Evolutionary conservation across 345 rosid genomes (phyloP).

Genomic region (Viola odorata): DNA sequence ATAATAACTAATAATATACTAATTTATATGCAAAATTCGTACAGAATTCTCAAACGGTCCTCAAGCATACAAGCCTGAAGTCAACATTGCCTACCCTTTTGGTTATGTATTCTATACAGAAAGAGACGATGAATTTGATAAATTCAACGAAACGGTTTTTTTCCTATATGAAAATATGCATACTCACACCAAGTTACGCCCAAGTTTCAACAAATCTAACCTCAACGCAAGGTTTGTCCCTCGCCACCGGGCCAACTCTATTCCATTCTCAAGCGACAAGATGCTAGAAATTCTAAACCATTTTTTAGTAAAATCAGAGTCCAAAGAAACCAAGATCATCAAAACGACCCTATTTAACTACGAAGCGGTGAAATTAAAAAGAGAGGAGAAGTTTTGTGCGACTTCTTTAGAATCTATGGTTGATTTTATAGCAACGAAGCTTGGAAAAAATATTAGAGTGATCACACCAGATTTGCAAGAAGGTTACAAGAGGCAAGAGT

Average conservation of each 20-base stretch:
- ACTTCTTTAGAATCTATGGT: constrained; percentile 17
- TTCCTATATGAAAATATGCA: too few relatives aligned
- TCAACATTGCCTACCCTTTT: too few relatives aligned
- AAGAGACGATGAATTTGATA: too few relatives aligned
- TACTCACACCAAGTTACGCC: too few relatives aligned
- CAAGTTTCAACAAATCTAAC: too few relatives aligned
- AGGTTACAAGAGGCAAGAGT: neutral
- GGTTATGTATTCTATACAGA: too few relatives aligned
- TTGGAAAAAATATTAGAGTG: constrained; percentile 6
- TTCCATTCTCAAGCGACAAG: constrained; percentile 8
- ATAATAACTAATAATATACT: too few relatives aligned
- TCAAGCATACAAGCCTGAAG: too few relatives aligned
- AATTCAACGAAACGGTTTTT: too few relatives aligned
- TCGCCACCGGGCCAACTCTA: neutral
- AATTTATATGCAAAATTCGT: too few relatives aligned
- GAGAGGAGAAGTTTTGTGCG: constrained; percentile 19
- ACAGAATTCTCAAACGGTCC: too few relatives aligned
- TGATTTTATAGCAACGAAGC: neutral
- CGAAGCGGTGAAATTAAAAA: constrained; percentile 6
- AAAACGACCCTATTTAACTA: neutral
- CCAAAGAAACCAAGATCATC: constrained; percentile 6
- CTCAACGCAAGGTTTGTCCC: neutral
- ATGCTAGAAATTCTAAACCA: neutral
- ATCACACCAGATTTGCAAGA: neutral
- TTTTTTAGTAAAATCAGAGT: neutral